Conservation (phyloP, 495 filamentous ascomycete species). For the Daldinia concentrica region DNA sequence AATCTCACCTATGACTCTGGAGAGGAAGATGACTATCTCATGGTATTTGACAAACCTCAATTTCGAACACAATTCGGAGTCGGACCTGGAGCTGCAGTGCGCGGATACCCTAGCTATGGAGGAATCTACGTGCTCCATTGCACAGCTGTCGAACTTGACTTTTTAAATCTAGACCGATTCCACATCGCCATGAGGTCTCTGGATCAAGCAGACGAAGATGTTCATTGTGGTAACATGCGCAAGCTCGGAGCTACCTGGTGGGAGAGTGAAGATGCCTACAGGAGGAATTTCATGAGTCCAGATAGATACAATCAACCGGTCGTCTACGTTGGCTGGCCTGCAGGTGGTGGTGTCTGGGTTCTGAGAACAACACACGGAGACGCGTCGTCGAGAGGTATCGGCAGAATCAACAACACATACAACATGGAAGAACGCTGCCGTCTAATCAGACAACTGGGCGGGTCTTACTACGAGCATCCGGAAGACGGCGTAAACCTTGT, state of each 20-base stretch:
- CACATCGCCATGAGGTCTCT: constrained; percentile 33
- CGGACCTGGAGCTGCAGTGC: constrained; percentile 33
- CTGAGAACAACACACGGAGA: constrained; percentile 27
- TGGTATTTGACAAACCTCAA: constrained; percentile 30
- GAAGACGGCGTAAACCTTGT: constrained; percentile 38
- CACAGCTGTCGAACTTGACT: constrained; percentile 39
- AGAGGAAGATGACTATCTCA: constrained; percentile 27
- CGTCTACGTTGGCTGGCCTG: constrained; percentile 35
- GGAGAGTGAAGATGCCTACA: constrained; percentile 38
- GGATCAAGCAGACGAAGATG: constrained; percentile 35
- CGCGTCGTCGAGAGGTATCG: constrained; percentile 28
- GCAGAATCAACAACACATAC: constrained; percentile 37
- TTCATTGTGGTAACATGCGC: constrained; percentile 40
- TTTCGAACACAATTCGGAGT: constrained; percentile 33
- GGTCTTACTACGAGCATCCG: constrained; percentile 40
- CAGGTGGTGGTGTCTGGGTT: constrained; percentile 40
- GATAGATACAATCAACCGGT: constrained; percentile 27
- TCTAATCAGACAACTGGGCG: constrained; percentile 41
- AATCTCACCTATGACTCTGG: constrained; percentile 27
- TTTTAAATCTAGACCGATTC: constrained; percentile 33
- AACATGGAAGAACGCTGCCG: constrained; percentile 47
- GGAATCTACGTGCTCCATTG: constrained; percentile 38
- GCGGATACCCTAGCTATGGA: constrained; percentile 38
- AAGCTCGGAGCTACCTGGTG: constrained; percentile 40
- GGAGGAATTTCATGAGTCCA: constrained; percentile 18